A percentile compares a stretch with the other conserved stretches of the same genome.
These are phyloP conservation scores for Lecanosticta acicola DNA, from an alignment of 2,329 filamentous ascomycete genomes.

Conservation along the genomic window DNA sequence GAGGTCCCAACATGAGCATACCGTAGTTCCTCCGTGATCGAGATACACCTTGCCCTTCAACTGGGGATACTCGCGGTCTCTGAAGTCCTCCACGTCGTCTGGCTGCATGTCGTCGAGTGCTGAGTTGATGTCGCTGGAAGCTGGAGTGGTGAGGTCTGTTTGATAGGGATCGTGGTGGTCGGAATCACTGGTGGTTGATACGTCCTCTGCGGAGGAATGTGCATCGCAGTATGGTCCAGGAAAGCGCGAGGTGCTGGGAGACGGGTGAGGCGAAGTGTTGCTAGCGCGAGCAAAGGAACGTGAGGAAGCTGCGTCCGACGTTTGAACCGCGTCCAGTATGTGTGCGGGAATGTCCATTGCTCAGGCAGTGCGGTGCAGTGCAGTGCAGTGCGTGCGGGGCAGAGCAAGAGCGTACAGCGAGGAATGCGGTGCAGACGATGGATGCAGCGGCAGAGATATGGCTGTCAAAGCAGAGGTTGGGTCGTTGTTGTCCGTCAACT, in stretches of 20 bases:
- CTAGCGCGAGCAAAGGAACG: slow-evolving; percentile 11
- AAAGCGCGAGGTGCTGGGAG: slow-evolving; percentile 16
- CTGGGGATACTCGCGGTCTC: slow-evolving; percentile 39
- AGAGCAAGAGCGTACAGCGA: not conserved
- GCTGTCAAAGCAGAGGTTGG: not conserved
- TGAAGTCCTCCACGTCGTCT: slow-evolving; percentile 36
- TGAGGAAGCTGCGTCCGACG: slow-evolving; percentile 9
- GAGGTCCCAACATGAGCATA: slow-evolving; percentile 16
- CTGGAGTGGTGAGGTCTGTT: slow-evolving; percentile 34
- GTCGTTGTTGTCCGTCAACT: not conserved
- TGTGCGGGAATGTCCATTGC: slow-evolving; percentile 25
- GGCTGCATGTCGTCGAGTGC: slow-evolving; percentile 30
- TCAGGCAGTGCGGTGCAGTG: not conserved
- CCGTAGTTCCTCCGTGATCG: slow-evolving; percentile 39
- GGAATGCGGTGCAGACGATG: not conserved
- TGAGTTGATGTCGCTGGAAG: slow-evolving; percentile 24
- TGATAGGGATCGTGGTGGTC: slow-evolving; percentile 31
- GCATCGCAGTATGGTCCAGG: slow-evolving; percentile 14
- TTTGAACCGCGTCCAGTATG: slow-evolving; percentile 20
- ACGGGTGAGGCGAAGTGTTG: slow-evolving; percentile 11
- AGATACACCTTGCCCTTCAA: slow-evolving; percentile 41
- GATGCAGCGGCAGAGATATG: not conserved
- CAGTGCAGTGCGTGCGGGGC: not conserved
- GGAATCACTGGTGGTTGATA: slow-evolving; percentile 31
- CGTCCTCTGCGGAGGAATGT: slow-evolving; percentile 28